Conservation (phyloP, 192 early-diverging fungal genomes). For the Backusella tuberculispora region DNA sequence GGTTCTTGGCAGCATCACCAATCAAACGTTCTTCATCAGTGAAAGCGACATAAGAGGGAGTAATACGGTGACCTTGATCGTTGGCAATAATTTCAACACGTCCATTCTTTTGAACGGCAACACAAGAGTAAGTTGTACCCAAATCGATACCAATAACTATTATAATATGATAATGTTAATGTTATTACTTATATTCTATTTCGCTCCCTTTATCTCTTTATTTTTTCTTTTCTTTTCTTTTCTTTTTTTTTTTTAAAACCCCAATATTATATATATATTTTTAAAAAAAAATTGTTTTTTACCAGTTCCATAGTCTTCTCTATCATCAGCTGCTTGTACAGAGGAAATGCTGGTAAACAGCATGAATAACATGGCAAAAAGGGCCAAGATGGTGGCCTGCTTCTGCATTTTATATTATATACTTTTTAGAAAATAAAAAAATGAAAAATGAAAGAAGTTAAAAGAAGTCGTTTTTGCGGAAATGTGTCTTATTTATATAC, state of each 20-base stretch:
- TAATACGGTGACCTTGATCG: slow-evolving; percentile 92
- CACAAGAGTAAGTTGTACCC: slow-evolving; percentile 53
- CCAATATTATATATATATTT: background rate
- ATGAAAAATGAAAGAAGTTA: slow-evolving; percentile 14
- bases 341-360: slow-evolving; percentile 21
- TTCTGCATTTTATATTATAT: slow-evolving; percentile 29
- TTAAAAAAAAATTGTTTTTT: too few species aligned
- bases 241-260: background rate
- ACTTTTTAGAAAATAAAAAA: slow-evolving; percentile 9
- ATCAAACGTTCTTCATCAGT: slow-evolving; percentile 88
- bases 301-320: slow-evolving; percentile 35
- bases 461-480: slow-evolving; percentile 10
- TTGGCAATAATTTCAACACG: slow-evolving; percentile 87
- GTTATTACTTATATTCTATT: background rate
- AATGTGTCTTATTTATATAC: background rate
- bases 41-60: slow-evolving; percentile 92
- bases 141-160: slow-evolving; percentile 51
- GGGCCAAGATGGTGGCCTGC: slow-evolving; percentile 33
- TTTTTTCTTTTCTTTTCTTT: background rate
- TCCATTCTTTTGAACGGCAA: slow-evolving; percentile 43
- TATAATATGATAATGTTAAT: background rate
- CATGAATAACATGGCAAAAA: slow-evolving; percentile 27
- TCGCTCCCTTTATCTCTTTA: background rate
- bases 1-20: slow-evolving; percentile 95
- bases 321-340: slow-evolving; percentile 29